A percentile compares a stretch with the other conserved stretches of the same genome.
phyloP scores from a whole-genome alignment of 2,329 filamentous ascomycete species.

The Fusarium continuum region DNA sequence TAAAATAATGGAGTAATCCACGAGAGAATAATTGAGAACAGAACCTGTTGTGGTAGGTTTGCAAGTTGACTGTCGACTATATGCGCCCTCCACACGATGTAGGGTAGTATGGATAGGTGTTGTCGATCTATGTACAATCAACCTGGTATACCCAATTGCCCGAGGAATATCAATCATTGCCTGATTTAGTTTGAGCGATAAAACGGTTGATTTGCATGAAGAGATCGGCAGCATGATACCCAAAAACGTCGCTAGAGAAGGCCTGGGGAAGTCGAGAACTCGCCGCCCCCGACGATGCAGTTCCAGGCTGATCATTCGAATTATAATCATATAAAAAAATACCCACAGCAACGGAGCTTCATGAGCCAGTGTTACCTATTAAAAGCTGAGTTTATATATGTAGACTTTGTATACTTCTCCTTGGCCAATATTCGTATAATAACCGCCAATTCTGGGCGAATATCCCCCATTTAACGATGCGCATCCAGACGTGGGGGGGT shows the following conservation, averaged over 20 bases:
- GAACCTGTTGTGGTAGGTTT: too few relatives aligned
- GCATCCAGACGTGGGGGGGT: conserved; percentile 17
- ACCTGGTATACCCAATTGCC: conserved; percentile 1
- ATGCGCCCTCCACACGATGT: too few relatives aligned
- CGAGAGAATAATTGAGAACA: too few relatives aligned
- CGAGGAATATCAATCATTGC: conserved; percentile 9
- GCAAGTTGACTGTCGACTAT: too few relatives aligned
- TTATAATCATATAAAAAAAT: too few relatives aligned
- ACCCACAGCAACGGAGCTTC: too few relatives aligned
- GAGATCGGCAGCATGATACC: conserved; percentile 20
- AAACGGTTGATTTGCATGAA: conserved; percentile 28
- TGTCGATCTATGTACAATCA: not conserved
- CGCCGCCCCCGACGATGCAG: conserved; percentile 6
- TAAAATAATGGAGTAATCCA: not conserved
- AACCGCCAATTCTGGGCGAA: conserved; percentile 5
- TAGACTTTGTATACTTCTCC: not conserved
- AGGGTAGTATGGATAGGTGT: not conserved
- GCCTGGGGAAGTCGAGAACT: conserved; percentile 26
- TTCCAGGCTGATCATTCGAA: conserved; percentile 4
- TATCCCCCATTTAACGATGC: conserved; percentile 4
- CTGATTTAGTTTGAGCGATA: conserved; percentile 21
- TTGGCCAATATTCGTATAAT: conserved; percentile 4
- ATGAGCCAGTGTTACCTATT: not conserved
- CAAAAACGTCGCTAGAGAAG: conserved; percentile 13
- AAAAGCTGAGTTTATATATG: not conserved